Conservation (phyloP, 164 flowering plant species). For the Kingdonia uniflora region DNA sequence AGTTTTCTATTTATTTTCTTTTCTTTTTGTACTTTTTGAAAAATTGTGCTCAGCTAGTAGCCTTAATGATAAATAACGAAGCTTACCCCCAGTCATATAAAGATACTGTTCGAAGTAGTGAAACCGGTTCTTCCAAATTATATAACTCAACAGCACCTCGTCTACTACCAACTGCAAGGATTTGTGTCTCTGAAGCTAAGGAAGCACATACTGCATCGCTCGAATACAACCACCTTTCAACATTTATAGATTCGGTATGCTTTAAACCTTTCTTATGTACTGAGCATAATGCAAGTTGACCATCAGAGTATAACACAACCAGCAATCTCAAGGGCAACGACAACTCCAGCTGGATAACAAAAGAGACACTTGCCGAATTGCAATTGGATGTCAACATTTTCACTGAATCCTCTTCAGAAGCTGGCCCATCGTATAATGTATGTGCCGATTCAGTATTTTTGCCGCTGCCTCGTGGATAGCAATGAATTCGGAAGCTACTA, state of each 20-base stretch:
- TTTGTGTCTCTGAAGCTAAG: conserved; percentile 74
- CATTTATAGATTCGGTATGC: conserved; percentile 53
- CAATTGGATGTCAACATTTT: conserved; percentile 19
- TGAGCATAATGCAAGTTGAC: conserved; percentile 60
- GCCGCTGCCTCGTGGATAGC: conserved; percentile 10
- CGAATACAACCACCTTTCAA: conserved; percentile 51
- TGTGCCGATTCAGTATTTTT: conserved; percentile 21
- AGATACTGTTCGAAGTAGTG: conserved; percentile 75
- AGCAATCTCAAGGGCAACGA: conserved; percentile 54
- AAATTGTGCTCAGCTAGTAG: not conserved
- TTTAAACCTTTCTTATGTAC: conserved; percentile 80
- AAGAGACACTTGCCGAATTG: conserved; percentile 17
- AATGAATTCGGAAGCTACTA: conserved; percentile 45
- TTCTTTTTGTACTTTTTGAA: too few relatives aligned
- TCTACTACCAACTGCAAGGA: conserved; percentile 85
- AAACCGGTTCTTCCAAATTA: conserved; percentile 61
- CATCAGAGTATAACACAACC: conserved; percentile 61
- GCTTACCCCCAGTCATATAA: conserved; percentile 98
- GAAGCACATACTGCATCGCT: conserved; percentile 81
- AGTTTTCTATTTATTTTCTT: too few relatives aligned
- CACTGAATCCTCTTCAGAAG: conserved; percentile 24
- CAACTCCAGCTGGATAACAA: conserved; percentile 63
- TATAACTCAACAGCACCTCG: conserved; percentile 83
- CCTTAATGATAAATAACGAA: conserved; percentile 1
- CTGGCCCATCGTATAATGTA: conserved; percentile 47